Conservation (phyloP, 306 rosid species). For the Citrullus amarus region DNA sequence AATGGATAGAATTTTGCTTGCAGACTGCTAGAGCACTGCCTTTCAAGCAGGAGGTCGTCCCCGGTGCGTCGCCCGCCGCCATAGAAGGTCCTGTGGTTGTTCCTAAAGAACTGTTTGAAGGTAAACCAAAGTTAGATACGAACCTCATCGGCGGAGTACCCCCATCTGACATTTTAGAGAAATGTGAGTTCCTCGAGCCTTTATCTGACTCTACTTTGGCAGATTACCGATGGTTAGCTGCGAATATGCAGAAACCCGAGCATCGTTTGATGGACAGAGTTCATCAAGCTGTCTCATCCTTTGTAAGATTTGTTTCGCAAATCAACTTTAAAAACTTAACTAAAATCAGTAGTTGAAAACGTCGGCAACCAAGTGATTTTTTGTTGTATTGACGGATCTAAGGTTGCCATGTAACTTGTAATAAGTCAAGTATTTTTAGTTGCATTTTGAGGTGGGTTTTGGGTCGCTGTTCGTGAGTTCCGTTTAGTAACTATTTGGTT, state of each 20-base stretch:
- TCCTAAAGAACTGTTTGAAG: conserved; percentile 42
- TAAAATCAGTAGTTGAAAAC: background rate
- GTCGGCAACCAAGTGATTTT: background rate
- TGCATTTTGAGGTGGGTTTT: too few relatives aligned
- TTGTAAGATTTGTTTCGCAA: conserved; percentile 20
- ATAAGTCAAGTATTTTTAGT: too few relatives aligned
- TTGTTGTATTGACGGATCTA: background rate
- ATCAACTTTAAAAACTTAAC: conserved; percentile 6
- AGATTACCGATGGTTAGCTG: conserved; percentile 53
- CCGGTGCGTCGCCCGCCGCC: conserved; percentile 64
- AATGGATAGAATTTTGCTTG: conserved; percentile 94
- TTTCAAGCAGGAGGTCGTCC: conserved; percentile 78
- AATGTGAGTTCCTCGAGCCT: conserved; percentile 84
- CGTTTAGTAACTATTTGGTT: too few relatives aligned
- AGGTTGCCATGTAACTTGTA: background rate
- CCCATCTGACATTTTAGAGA: conserved; percentile 45
- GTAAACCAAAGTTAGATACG: conserved; percentile 59
- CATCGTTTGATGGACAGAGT: conserved; percentile 27
- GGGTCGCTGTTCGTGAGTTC: too few relatives aligned
- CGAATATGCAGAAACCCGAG: conserved; percentile 34
- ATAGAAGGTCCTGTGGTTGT: conserved; percentile 30
- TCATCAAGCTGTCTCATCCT: conserved; percentile 18
- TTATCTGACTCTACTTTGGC: conserved; percentile 35
- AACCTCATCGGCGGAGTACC: conserved; percentile 78
- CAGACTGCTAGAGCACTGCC: conserved; percentile 77